A percentile compares a stretch with the other conserved stretches of the same genome.
Conservation (phyloP, 768 basidiomycete genomes). For the Phanerochaete sordida region DNA sequence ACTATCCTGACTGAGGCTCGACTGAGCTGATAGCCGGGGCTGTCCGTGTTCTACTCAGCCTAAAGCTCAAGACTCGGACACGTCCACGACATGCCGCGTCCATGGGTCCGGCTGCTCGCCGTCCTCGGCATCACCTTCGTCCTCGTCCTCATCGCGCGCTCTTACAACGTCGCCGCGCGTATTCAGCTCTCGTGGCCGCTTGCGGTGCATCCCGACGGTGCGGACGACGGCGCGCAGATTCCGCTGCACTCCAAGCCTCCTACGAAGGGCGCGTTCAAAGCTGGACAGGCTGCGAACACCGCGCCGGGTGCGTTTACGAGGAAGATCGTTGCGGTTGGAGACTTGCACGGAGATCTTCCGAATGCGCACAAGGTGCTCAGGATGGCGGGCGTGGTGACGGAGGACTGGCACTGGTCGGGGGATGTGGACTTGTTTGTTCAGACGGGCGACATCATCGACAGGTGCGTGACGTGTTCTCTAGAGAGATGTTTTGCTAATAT, state of each 20-base stretch:
- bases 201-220: conserved; percentile 19
- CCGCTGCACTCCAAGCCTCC: not conserved
- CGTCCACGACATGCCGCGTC: conserved; percentile 9
- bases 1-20: no score
- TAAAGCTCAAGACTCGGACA: no score
- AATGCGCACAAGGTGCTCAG: conserved; percentile 79
- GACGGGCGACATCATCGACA: conserved; percentile 93
- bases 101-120: conserved; percentile 15
- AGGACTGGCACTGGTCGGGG: conserved; percentile 75
- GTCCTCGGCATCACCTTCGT: conserved; percentile 15
- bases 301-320: conserved; percentile 14
- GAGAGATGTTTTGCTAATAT: no score
- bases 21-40: no score
- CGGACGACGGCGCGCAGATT: conserved; percentile 6
- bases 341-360: conserved; percentile 83
- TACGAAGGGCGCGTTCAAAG: not conserved
- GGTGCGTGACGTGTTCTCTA: conserved; percentile 40
- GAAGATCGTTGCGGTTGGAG: conserved; percentile 85
- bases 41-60: no score
- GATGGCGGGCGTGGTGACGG: conserved; percentile 76
- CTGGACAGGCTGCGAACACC: not conserved
- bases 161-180: conserved; percentile 18
- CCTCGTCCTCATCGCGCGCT: conserved; percentile 17
- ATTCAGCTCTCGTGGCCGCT: conserved; percentile 21
- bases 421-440: conserved; percentile 86